phyloP scores from a whole-genome alignment of 495 filamentous ascomycete genomes.

The Daldinia decipiens region DNA sequence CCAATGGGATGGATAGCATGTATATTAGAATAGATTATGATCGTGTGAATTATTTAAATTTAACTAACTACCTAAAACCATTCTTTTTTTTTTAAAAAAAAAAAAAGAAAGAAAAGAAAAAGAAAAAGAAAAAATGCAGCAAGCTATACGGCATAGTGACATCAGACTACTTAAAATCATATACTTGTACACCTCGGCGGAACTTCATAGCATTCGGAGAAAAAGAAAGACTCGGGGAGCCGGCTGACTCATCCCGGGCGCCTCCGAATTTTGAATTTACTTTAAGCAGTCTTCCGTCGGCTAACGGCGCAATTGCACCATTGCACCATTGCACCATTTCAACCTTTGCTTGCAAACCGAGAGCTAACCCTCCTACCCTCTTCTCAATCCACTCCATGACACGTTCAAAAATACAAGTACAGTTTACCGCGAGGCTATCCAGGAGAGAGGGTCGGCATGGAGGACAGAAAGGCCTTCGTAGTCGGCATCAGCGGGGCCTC shows the following conservation, averaged over 20 bases:
- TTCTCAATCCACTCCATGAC: background rate
- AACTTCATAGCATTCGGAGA: background rate
- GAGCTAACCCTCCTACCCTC: background rate
- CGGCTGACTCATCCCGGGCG: slow-evolving; percentile 38
- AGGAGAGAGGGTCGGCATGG: slow-evolving; percentile 37
- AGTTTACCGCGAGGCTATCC: background rate
- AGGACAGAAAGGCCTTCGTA: slow-evolving; percentile 62
- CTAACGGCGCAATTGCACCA: slow-evolving; percentile 20
- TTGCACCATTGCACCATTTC: slow-evolving; percentile 24
- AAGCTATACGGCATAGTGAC: background rate
- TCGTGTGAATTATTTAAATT: background rate
- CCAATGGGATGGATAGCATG: background rate
- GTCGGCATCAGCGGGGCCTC: slow-evolving; percentile 81
- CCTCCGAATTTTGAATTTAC: slow-evolving; percentile 20
- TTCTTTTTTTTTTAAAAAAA: too few relatives aligned
- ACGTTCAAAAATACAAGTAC: background rate
- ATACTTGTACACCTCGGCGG: background rate
- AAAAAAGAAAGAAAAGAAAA: too few relatives aligned
- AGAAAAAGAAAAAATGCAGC: too few relatives aligned
- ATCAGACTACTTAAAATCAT: background rate
- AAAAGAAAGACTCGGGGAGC: slow-evolving; percentile 1
- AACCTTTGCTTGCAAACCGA: slow-evolving; percentile 1
- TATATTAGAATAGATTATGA: too few relatives aligned
- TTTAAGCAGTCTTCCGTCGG: slow-evolving; percentile 7
- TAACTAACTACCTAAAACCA: too few relatives aligned